Evolutionary conservation across 495 filamentous ascomycete genomes (phyloP), one percentile per base, ranked within the genome.

Genomic region (Talaromyces stipitatus): DNA sequence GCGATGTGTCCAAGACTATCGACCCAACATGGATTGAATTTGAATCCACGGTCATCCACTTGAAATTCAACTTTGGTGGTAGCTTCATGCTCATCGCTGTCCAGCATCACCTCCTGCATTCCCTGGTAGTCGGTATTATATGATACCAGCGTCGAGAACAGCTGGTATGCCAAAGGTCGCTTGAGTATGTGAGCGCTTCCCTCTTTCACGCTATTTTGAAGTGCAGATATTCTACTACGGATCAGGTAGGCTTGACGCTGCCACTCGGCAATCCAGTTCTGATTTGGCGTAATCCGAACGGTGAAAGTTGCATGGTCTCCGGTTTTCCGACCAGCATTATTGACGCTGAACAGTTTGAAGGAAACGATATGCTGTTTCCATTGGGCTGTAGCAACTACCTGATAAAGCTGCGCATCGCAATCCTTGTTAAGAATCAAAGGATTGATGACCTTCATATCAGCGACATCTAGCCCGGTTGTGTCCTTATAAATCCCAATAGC

Each of bases 51-150:
- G 54, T 76, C 82, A 45, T 84, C 88, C 48, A 81, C 80, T 55
- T 12, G 55, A 11, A 75, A 64, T 11, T 46, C 55, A 36, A 76
- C 61, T 10, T 77, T 71, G 26, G 84, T 82, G 18, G 85, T 88
- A 26, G 88, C 87, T 63, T 94, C 89, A 50, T 83, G 82, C 12
- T 82, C 76, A 0, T 74, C 72, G 66, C 83, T 87, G 66, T 91
- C 82, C 8, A 95, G 78, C 50, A 89, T 83, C 38, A 92, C 85
- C 56, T 91, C 86, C 54, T 88, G 80, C 81, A 90, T 83, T 14
- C 85, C 84, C 50, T 74, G 73, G 66, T 85, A 90, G 16, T 76
- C 70, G 1, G 58, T 65, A 45, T 76, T 72, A 60, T 86, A 89
- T 50, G 86, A 78, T 23, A 87, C 86, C 2, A 89, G 66, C 32